Percentiles rank a stretch among this genome's conserved stretches.
Evolutionary conservation across 106 monocot species (phyloP).

Genomic region (Apostasia shenzhenica): DNA sequence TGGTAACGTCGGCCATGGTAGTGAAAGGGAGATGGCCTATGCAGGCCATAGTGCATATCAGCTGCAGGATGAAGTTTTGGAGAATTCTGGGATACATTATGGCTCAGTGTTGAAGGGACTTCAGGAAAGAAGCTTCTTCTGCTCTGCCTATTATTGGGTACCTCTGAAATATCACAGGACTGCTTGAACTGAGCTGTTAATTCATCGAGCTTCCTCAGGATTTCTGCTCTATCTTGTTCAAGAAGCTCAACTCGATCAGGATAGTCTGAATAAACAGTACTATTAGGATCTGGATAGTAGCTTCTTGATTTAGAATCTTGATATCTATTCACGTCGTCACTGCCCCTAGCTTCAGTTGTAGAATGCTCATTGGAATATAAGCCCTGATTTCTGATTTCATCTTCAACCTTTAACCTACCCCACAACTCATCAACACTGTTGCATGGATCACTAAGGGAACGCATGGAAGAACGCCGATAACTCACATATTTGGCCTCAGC

Average conservation of each 20-base stretch:
- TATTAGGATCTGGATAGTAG: constrained; percentile 14
- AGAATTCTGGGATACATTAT: constrained; percentile 17
- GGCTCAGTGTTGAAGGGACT: constrained; percentile 23
- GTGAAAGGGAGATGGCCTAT: constrained; percentile 28
- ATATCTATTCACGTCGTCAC: constrained; percentile 18
- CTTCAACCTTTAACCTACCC: constrained; percentile 12
- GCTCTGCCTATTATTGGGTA: constrained; percentile 23
- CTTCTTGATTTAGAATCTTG: constrained; percentile 50
- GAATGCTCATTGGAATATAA: constrained; percentile 2
- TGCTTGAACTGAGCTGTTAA: constrained; percentile 71
- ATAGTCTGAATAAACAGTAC: constrained; percentile 16
- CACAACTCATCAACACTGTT: constrained; percentile 12
- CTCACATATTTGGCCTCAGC: constrained; percentile 14
- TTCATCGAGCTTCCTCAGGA: constrained; percentile 86
- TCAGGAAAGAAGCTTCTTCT: constrained; percentile 28
- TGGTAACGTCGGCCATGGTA: constrained; percentile 23
- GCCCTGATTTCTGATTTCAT: constrained; percentile 12
- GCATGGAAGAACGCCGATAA: constrained; percentile 17
- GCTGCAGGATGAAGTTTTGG: constrained; percentile 32
- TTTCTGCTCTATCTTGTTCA: constrained; percentile 60
- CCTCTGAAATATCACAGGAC: constrained; percentile 52
- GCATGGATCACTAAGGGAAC: neutral
- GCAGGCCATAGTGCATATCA: constrained; percentile 29
- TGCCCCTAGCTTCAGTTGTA: constrained; percentile 9
- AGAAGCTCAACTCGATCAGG: constrained; percentile 29